Evolutionary conservation across 2,329 filamentous ascomycete genomes (phyloP).

Genomic region (Akanthomyces muscarius): DNA sequence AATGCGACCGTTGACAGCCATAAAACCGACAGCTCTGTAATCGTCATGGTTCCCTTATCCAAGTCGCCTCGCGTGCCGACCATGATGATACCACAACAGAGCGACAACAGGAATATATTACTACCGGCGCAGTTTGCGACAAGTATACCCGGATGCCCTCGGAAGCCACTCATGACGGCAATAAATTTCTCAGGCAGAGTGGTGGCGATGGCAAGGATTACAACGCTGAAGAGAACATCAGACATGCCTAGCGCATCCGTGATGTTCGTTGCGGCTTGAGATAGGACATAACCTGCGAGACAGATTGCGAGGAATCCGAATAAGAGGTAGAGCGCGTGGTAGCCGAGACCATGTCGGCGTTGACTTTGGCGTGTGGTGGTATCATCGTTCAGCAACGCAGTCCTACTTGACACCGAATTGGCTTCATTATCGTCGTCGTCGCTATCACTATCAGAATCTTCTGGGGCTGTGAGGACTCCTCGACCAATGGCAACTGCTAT

Average conservation of each 20-base stretch:
- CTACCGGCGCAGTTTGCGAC: constrained; percentile 50
- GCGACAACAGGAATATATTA: constrained; percentile 51
- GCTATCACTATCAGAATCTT: not conserved
- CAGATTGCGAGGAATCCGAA: constrained; percentile 43
- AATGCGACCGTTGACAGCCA: constrained; percentile 22
- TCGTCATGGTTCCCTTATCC: constrained; percentile 15
- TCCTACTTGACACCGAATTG: not conserved
- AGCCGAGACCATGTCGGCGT: constrained; percentile 18
- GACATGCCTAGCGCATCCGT: constrained; percentile 40
- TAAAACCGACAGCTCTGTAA: constrained; percentile 19
- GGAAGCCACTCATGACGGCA: constrained; percentile 43
- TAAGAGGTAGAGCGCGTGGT: constrained; percentile 34
- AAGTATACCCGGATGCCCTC: constrained; percentile 46
- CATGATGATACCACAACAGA: constrained; percentile 43
- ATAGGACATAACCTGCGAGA: constrained; percentile 46
- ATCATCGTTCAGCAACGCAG: not conserved
- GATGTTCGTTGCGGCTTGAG: constrained; percentile 42
- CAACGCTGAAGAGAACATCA: constrained; percentile 43
- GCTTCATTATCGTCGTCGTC: not conserved
- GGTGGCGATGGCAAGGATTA: constrained; percentile 47
- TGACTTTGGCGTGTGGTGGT: constrained; percentile 18
- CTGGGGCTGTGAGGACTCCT: not conserved
- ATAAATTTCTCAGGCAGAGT: constrained; percentile 52
- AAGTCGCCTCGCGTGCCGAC: constrained; percentile 15
- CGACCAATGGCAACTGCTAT: not conserved